Conservation (phyloP, 257 asterid species). For the Nicotiana sylvestris region DNA sequence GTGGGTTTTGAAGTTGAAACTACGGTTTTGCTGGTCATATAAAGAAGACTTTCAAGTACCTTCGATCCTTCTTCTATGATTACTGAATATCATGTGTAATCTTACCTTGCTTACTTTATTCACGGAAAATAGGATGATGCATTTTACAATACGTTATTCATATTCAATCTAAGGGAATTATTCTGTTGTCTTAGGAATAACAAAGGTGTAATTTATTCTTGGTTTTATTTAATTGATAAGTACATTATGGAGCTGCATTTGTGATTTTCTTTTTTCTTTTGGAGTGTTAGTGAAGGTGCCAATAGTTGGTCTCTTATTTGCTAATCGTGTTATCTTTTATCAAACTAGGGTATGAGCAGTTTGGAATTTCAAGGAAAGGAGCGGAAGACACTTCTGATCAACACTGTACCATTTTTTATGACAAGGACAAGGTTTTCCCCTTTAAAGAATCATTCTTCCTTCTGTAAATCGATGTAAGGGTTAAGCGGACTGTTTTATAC, state of each 20-base stretch:
- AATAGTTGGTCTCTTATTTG: neutral
- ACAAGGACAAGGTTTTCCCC: conserved; percentile 65
- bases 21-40: neutral
- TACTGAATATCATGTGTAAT: neutral
- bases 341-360: conserved; percentile 68
- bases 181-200: neutral
- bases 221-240: neutral
- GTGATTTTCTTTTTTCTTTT: neutral
- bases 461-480: neutral
- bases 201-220: neutral
- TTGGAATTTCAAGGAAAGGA: conserved; percentile 93
- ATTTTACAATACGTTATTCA: neutral
- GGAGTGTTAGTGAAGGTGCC: neutral
- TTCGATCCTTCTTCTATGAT: neutral
- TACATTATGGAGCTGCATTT: neutral
- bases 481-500: neutral
- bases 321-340: neutral
- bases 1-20: neutral
- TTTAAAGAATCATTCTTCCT: neutral
- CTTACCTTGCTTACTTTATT: neutral
- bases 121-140: neutral
- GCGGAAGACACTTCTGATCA: conserved; percentile 84
- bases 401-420: conserved; percentile 83
- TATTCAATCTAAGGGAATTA: neutral
- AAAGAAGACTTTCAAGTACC: neutral